Conservation (phyloP, 2,329 filamentous ascomycete genomes). For the Aureobasidium sp. region DNA sequence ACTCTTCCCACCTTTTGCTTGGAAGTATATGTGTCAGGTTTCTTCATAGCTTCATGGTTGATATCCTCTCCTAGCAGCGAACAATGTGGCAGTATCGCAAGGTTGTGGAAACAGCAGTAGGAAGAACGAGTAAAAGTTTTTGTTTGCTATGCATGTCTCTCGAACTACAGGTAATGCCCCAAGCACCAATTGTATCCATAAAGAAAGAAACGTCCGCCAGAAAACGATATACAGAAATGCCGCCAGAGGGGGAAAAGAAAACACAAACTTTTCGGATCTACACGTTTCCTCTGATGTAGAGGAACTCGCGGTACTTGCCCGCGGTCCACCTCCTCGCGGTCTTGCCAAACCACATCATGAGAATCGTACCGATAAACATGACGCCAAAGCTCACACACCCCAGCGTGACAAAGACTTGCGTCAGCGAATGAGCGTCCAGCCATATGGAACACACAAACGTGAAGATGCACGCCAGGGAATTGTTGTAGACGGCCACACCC, state of each 20-base stretch:
- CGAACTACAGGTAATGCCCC: too few relatives aligned
- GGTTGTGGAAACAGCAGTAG: too few relatives aligned
- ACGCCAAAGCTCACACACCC: slow-evolving; percentile 44
- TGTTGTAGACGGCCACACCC: slow-evolving; percentile 49
- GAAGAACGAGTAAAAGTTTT: too few relatives aligned
- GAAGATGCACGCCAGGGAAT: slow-evolving; percentile 46
- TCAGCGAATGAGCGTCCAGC: slow-evolving; percentile 38
- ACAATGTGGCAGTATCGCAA: too few relatives aligned
- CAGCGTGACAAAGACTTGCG: slow-evolving; percentile 44
- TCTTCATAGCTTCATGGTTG: too few relatives aligned
- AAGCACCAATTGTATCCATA: too few relatives aligned
- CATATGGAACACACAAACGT: slow-evolving; percentile 41
- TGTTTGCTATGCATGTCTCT: too few relatives aligned
- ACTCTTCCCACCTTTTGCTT: too few relatives aligned
- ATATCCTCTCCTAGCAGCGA: too few relatives aligned
- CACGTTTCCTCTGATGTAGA: slow-evolving; percentile 38
- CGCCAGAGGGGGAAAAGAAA: background rate
- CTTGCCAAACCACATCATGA: slow-evolving; percentile 49
- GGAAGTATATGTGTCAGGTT: too few relatives aligned
- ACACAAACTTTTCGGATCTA: background rate
- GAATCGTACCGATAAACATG: slow-evolving; percentile 39
- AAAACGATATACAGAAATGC: background rate
- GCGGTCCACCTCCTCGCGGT: slow-evolving; percentile 40
- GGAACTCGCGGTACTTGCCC: slow-evolving; percentile 37
- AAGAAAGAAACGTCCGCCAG: background rate